Percentiles rank a stretch among this genome's conserved stretches.
Conservation (phyloP, 768 basidiomycete species). For the Lactarius vividus region DNA sequence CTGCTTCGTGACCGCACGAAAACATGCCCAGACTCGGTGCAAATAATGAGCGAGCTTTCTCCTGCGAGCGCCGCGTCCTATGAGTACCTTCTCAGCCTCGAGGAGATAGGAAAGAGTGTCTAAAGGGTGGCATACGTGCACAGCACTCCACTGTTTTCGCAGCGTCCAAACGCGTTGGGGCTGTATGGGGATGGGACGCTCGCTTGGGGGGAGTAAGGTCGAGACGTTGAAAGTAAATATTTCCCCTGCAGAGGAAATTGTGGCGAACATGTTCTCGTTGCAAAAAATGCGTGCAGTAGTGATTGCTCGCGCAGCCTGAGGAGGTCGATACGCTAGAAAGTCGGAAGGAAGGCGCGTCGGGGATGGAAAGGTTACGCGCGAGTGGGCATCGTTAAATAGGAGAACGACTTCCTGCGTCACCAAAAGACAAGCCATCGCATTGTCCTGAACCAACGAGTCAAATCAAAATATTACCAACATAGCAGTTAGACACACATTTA, state of each 20-base stretch:
- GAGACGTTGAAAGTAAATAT: slow-evolving; percentile 74
- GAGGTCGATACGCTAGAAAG: slow-evolving; percentile 68
- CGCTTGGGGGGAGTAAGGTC: slow-evolving; percentile 29
- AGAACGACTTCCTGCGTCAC: slow-evolving; percentile 80
- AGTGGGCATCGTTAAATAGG: slow-evolving; percentile 70
- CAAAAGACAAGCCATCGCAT: slow-evolving; percentile 77
- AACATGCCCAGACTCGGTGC: slow-evolving; percentile 93
- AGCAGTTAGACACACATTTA: slow-evolving; percentile 54
- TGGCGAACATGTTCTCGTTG: slow-evolving; percentile 79
- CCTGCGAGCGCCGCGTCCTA: slow-evolving; percentile 87
- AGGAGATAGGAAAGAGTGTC: not conserved
- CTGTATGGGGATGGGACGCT: slow-evolving; percentile 47
- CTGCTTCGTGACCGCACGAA: slow-evolving; percentile 70
- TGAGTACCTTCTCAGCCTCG: slow-evolving; percentile 1
- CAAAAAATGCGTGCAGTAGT: slow-evolving; percentile 76
- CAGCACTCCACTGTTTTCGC: slow-evolving; percentile 81
- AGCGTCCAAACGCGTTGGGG: slow-evolving; percentile 92
- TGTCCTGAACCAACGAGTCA: slow-evolving; percentile 51
- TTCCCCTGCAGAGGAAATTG: slow-evolving; percentile 84
- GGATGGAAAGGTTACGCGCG: slow-evolving; percentile 75
- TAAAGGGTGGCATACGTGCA: slow-evolving; percentile 48
- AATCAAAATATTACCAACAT: not conserved
- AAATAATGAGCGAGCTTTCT: slow-evolving; percentile 87
- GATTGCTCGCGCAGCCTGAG: slow-evolving; percentile 66
- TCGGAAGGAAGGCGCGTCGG: slow-evolving; percentile 44